phyloP scores from a whole-genome alignment of 2,329 filamentous ascomycete species.

The Pleurostoma richardsiae region DNA sequence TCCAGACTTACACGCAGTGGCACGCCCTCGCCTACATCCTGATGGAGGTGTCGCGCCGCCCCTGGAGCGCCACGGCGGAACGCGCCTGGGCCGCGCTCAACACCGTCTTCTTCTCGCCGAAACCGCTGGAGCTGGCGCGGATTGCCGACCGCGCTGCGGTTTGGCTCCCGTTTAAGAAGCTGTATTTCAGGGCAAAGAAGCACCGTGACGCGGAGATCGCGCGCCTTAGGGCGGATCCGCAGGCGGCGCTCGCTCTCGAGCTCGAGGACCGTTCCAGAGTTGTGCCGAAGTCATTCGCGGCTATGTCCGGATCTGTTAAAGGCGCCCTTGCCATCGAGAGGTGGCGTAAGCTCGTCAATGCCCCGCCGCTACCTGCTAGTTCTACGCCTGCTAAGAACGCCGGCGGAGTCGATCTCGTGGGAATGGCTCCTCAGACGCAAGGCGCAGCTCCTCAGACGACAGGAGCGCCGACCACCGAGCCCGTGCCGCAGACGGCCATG shows the following conservation, averaged over 20 bases:
- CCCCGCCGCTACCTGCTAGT: slow-evolving; percentile 12
- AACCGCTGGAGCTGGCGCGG: slow-evolving; percentile 37
- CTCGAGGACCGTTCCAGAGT: slow-evolving; percentile 38
- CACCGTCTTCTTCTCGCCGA: slow-evolving; percentile 18
- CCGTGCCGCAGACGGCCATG: slow-evolving; percentile 2
- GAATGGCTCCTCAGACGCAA: neutral
- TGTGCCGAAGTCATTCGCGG: slow-evolving; percentile 39
- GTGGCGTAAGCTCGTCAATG: slow-evolving; percentile 44
- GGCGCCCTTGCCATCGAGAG: slow-evolving; percentile 40
- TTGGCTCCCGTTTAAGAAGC: slow-evolving; percentile 48
- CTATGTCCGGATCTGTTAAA: slow-evolving; percentile 39
- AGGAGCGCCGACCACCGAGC: neutral
- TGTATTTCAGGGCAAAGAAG: slow-evolving; percentile 46
- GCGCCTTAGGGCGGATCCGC: slow-evolving; percentile 40
- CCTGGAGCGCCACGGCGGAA: slow-evolving; percentile 27
- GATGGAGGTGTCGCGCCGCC: slow-evolving; percentile 40
- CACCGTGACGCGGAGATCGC: slow-evolving; percentile 46
- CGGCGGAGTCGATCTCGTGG: neutral
- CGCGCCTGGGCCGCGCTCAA: slow-evolving; percentile 21
- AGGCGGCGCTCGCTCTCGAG: slow-evolving; percentile 44
- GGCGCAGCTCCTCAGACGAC: neutral
- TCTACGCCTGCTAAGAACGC: neutral
- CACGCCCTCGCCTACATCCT: slow-evolving; percentile 52
- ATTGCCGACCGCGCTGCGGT: slow-evolving; percentile 41
- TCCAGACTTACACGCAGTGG: slow-evolving; percentile 56